phyloP scores from a whole-genome alignment of 768 basidiomycete species.

The Hericium coralloides region DNA sequence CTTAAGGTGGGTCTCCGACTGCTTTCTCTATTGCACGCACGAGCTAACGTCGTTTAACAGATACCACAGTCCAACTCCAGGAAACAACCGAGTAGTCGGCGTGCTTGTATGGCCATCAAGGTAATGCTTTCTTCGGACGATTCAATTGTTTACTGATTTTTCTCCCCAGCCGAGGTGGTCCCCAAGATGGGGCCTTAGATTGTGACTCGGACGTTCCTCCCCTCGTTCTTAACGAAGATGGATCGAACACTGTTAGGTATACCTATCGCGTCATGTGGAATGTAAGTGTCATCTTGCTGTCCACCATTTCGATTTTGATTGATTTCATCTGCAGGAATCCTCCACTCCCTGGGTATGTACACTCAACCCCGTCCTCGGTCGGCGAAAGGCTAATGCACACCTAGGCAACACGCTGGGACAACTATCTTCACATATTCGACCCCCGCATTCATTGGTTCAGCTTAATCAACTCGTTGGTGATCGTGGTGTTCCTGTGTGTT shows the following conservation, averaged over 20 bases:
- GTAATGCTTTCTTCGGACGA: slow-evolving; percentile 16
- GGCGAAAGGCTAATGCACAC: not conserved
- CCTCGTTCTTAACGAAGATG: slow-evolving; percentile 53
- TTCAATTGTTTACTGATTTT: not conserved
- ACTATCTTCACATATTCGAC: slow-evolving; percentile 89
- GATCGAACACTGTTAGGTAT: slow-evolving; percentile 60
- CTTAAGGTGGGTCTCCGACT: slow-evolving; percentile 40
- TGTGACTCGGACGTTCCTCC: slow-evolving; percentile 43
- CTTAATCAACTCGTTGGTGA: slow-evolving; percentile 85
- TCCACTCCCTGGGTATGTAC: slow-evolving; percentile 68
- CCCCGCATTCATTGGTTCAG: slow-evolving; percentile 97
- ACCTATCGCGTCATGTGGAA: slow-evolving; percentile 87
- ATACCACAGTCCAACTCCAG: slow-evolving; percentile 67
- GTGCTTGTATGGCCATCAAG: slow-evolving; percentile 77
- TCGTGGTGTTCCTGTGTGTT: slow-evolving; percentile 82
- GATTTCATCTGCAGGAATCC: slow-evolving; percentile 49
- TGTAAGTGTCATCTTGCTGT: slow-evolving; percentile 32
- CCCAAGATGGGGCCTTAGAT: slow-evolving; percentile 39
- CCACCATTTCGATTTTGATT: not conserved
- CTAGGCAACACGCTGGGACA: slow-evolving; percentile 93
- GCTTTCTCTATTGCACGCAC: not conserved
- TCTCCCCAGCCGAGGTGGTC: slow-evolving; percentile 50
- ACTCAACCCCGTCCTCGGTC: not conserved
- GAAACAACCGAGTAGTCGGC: slow-evolving; percentile 81
- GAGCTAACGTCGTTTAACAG: slow-evolving; percentile 30